phyloP scores from a whole-genome alignment of 2,329 filamentous ascomycete species.

The Drechmeria coniospora region DNA sequence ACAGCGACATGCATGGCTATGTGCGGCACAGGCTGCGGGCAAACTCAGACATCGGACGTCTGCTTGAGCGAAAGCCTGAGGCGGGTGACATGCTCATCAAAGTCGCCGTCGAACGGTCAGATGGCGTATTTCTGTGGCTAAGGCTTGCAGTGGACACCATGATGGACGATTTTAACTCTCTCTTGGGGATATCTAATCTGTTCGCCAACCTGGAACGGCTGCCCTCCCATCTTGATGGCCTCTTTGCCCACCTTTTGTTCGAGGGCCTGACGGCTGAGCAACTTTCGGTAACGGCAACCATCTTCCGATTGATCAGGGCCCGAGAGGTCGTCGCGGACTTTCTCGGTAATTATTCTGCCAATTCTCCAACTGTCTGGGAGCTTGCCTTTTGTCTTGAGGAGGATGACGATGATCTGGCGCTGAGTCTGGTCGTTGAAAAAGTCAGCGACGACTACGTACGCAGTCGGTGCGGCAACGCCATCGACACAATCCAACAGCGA shows the following conservation, averaged over 20 bases:
- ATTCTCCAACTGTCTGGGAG: slow-evolving; percentile 17
- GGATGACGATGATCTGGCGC: slow-evolving; percentile 7
- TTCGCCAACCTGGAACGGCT: slow-evolving; percentile 5
- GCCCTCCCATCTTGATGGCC: slow-evolving; percentile 11
- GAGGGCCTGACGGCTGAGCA: slow-evolving; percentile 8
- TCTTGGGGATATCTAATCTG: slow-evolving; percentile 1
- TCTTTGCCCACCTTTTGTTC: slow-evolving; percentile 17
- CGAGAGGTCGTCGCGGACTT: slow-evolving; percentile 17
- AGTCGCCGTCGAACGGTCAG: slow-evolving; percentile 9
- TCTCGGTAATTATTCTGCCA: slow-evolving; percentile 15
- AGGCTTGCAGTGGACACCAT: slow-evolving; percentile 14
- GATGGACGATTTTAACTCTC: slow-evolving; percentile 6
- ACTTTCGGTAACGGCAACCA: slow-evolving; percentile 8
- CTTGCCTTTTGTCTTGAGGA: slow-evolving; percentile 13
- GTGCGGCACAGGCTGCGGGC: slow-evolving; percentile 7
- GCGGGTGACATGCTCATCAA: slow-evolving; percentile 4
- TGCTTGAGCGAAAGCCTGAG: slow-evolving; percentile 4
- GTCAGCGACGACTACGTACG: slow-evolving; percentile 7
- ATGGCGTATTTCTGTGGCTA: slow-evolving; percentile 20
- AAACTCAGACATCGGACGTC: slow-evolving; percentile 4
- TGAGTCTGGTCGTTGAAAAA: slow-evolving; percentile 8
- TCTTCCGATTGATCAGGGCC: slow-evolving; percentile 16
- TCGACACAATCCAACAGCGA: slow-evolving; percentile 5
- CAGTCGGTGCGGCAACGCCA: slow-evolving; percentile 6
- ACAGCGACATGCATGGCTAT: slow-evolving; percentile 13